Evolutionary conservation across 108 stramenopile genomes (phyloP), one percentile per base, ranked within the genome.

Genomic region (Cyclotella kingstonii): DNA sequence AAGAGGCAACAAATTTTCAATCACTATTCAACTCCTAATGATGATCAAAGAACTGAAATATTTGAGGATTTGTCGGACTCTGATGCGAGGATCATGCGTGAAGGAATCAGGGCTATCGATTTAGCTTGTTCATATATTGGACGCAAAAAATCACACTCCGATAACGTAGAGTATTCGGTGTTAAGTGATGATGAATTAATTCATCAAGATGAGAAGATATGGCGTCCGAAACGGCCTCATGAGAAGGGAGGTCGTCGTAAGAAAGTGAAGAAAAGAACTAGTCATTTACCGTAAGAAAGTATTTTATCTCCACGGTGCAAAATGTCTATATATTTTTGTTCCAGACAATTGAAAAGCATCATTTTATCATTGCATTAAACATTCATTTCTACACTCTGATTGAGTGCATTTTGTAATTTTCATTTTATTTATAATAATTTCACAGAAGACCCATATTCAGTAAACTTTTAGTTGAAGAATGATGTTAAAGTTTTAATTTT

Each of bases 81-180:
- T 34, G 53, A 54, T 47, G 15, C 9, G 30, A 41, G 40, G n/a
- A 39, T 55, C 23, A 35, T 71, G 54, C 42, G 45, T 6, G 42
- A 63, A n/a, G 70, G 59, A 42, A 42, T 48, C 38, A 53, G 49
- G 8, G 46, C 60, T 1, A 71, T 71, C 3, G 54, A 51, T 3
- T 36, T 63, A 34, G 40, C 61, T 0, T 48, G 54, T 62, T 21
- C 63, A 26, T 70, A 61, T 34, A 70, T 70, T 47, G 60, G 55
- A 41, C 69, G 51, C 6, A 53, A 62, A 28, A 45, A 51, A 28
- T 34, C 19, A 6, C 54, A 70, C n/a, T 41, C 55, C 33, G 17
- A 53, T 40, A 1, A 14, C 15, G 3, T 40, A 40, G 4, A 40
- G 39, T 40, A 33, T 18, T 3, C 18, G 21, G 22, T 18, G 4